Evolutionary conservation across 257 asterid species (phyloP).

Genomic region (Solanum corneliomulleri): DNA sequence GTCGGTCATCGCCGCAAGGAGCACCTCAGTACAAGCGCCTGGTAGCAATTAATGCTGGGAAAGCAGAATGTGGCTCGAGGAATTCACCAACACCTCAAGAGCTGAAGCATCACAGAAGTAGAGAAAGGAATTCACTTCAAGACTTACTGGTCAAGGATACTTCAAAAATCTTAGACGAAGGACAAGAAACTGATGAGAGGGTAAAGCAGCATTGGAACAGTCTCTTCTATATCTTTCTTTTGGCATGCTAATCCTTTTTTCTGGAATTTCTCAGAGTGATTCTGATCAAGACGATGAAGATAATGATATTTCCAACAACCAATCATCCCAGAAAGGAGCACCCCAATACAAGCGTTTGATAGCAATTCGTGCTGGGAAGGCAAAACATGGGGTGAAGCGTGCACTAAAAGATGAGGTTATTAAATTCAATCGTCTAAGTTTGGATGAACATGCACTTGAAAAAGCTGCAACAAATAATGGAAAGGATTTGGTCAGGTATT

Average conservation of each 20-base stretch:
- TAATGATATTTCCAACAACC: constrained; percentile 13
- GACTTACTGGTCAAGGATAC: constrained; percentile 17
- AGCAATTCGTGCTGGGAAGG: constrained; percentile 80
- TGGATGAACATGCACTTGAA: constrained; percentile 79
- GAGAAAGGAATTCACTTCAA: constrained; percentile 27
- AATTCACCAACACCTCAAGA: not conserved
- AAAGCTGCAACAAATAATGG: constrained; percentile 34
- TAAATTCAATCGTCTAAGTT: constrained; percentile 65
- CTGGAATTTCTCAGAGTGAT: constrained; percentile 13
- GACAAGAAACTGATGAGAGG: constrained; percentile 7
- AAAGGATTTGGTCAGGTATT: constrained; percentile 16
- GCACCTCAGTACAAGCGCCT: not conserved
- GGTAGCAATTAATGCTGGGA: not conserved
- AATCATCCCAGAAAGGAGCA: constrained; percentile 26
- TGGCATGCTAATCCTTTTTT: not conserved
- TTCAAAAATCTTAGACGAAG: not conserved
- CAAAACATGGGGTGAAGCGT: constrained; percentile 50
- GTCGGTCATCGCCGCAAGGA: not conserved
- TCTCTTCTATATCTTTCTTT: not conserved
- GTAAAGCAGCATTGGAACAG: constrained; percentile 8
- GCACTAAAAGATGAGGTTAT: constrained; percentile 31
- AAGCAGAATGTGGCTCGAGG: not conserved
- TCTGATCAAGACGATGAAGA: constrained; percentile 36
- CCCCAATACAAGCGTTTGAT: constrained; percentile 53
- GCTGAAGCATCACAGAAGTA: not conserved